Conservation (phyloP, 2,329 filamentous ascomycete genomes). For the Colletotrichum costaricense region DNA sequence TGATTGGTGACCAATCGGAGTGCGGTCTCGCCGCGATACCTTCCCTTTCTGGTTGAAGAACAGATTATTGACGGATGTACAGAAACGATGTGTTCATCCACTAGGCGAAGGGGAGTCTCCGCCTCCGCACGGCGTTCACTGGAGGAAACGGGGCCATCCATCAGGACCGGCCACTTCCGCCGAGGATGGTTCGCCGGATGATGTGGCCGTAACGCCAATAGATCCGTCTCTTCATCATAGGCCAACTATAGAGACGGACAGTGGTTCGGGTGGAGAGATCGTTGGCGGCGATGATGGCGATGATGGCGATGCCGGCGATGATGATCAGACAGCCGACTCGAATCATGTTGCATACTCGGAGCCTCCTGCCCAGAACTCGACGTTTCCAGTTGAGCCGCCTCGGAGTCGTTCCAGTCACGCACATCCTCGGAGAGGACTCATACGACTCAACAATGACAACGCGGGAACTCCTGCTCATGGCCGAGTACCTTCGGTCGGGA, state of each 20-base stretch:
- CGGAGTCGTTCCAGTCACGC: background rate
- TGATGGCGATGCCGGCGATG: background rate
- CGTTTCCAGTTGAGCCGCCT: background rate
- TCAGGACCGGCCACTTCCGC: background rate
- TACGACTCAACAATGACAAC: background rate
- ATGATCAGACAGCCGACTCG: background rate
- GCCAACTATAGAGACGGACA: background rate
- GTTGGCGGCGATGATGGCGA: background rate
- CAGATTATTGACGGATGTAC: background rate
- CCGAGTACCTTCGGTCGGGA: background rate
- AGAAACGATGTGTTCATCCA: constrained; percentile 37
- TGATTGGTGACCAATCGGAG: constrained; percentile 7
- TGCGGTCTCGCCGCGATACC: background rate
- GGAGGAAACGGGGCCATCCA: background rate
- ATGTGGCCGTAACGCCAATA: background rate
- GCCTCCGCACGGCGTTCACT: constrained; percentile 12
- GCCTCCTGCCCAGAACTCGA: background rate
- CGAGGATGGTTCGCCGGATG: background rate
- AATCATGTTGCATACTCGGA: background rate
- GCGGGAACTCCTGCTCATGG: too few relatives aligned
- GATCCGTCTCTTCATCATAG: background rate
- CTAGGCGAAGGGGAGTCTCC: constrained; percentile 6
- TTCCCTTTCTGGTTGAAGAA: background rate
- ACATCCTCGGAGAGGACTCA: background rate
- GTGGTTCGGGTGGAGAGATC: background rate